Evolutionary conservation across 495 filamentous ascomycete genomes (phyloP).

Genomic region (Daldinia grandis): DNA sequence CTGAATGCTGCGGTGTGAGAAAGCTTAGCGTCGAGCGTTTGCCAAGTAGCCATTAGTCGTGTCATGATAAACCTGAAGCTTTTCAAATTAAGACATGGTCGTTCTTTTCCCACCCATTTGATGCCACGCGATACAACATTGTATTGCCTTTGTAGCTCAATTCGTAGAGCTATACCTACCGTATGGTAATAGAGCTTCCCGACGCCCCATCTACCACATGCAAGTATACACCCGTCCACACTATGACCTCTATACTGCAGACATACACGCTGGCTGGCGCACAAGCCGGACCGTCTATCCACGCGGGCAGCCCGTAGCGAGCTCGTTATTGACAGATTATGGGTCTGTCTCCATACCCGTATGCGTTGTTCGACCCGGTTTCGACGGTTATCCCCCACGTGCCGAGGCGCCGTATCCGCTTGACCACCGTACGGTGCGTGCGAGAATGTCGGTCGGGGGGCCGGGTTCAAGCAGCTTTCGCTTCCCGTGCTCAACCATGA

Average conservation of each 20-base stretch:
- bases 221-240: not conserved
- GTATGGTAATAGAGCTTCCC: not conserved
- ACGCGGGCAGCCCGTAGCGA: not conserved
- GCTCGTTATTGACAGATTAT: not conserved
- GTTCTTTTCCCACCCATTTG: not conserved
- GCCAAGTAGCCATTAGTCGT: not conserved
- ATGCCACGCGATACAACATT: not conserved
- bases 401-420: constrained; percentile 4
- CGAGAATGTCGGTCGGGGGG: not conserved
- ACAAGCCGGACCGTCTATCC: not conserved
- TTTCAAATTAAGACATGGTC: not conserved
- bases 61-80: not conserved
- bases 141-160: not conserved
- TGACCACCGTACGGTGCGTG: constrained; percentile 4
- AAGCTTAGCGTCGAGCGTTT: not conserved
- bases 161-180: not conserved
- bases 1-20: not conserved
- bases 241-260: not conserved
- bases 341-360: not conserved
- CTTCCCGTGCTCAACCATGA: not conserved
- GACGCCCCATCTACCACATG: not conserved
- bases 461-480: not conserved
- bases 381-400: not conserved
- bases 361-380: constrained; percentile 17
- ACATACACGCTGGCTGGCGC: not conserved